Percentiles rank a stretch among this genome's conserved stretches.
Evolutionary conservation across 2,329 filamentous ascomycete species (phyloP).

Genomic region (Cladosporium colombiae): DNA sequence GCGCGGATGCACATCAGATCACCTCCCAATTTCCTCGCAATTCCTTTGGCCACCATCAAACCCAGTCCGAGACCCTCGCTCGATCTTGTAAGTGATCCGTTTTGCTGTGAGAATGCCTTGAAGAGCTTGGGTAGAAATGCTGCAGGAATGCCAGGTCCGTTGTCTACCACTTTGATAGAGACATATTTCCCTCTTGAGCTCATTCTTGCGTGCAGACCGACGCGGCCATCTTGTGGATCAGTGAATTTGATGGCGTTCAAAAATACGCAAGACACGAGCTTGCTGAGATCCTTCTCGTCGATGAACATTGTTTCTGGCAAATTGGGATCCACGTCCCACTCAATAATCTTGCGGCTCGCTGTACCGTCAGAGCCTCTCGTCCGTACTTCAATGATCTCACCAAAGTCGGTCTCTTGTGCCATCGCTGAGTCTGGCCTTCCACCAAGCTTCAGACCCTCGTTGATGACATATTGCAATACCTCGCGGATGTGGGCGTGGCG

Average conservation of each 20-base stretch:
- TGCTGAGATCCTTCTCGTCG: conserved; percentile 64
- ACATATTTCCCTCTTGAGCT: conserved; percentile 53
- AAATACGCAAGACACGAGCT: conserved; percentile 64
- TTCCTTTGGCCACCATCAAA: conserved; percentile 70
- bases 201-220: conserved; percentile 57
- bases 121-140: conserved; percentile 68
- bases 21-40: conserved; percentile 68
- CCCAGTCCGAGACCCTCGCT: conserved; percentile 70
- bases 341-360: conserved; percentile 49
- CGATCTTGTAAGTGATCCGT: conserved; percentile 66
- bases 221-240: conserved; percentile 56
- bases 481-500: conserved; percentile 52
- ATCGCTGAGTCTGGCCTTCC: conserved; percentile 55
- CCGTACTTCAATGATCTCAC: conserved; percentile 53
- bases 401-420: conserved; percentile 47
- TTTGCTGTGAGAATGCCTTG: conserved; percentile 69
- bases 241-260: conserved; percentile 73
- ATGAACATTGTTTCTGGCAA: conserved; percentile 58
- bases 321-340: conserved; percentile 52
- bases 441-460: conserved; percentile 54
- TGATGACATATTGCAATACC: conserved; percentile 54
- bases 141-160: conserved; percentile 67
- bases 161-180: conserved; percentile 64
- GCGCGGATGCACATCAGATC: conserved; percentile 66
- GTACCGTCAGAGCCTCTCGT: conserved; percentile 47